A percentile compares a stretch with the other conserved stretches of the same genome.
Conservation (phyloP, 2,329 filamentous ascomycete species). For the Sphaceloma murrayae region DNA sequence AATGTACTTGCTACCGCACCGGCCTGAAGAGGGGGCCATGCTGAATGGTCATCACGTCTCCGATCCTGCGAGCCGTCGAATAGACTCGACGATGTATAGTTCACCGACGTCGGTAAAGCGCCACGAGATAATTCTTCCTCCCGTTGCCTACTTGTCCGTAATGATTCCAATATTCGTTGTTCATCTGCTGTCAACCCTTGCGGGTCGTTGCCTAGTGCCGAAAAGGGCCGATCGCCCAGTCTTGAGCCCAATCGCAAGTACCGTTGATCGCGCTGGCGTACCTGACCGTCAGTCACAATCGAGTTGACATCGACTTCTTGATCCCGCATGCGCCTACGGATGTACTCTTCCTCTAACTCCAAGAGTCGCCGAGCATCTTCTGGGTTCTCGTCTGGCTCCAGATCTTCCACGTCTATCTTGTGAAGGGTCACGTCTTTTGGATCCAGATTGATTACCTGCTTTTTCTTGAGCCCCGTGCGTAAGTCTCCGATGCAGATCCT, state of each 20-base stretch:
- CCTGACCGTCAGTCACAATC: conserved; percentile 23
- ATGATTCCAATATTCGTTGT: conserved; percentile 37
- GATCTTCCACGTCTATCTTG: conserved; percentile 43
- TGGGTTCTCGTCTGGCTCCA: conserved; percentile 31
- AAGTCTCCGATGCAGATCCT: conserved; percentile 65
- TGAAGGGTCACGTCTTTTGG: conserved; percentile 47
- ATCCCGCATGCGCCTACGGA: background rate
- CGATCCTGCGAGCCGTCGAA: conserved; percentile 20
- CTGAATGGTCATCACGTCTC: background rate
- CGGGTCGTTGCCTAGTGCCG: conserved; percentile 35
- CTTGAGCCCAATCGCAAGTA: conserved; percentile 16
- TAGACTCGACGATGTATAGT: conserved; percentile 32
- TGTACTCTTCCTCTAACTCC: conserved; percentile 14
- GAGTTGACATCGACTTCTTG: conserved; percentile 5
- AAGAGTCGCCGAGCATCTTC: conserved; percentile 15
- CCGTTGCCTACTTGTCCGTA: conserved; percentile 36
- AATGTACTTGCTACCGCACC: background rate
- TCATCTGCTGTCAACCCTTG: conserved; percentile 38
- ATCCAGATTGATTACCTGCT: conserved; percentile 60
- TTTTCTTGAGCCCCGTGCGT: conserved; percentile 54
- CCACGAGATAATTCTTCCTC: conserved; percentile 34
- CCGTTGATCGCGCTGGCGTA: conserved; percentile 28
- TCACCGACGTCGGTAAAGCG: conserved; percentile 33
- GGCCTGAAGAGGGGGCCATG: no score
- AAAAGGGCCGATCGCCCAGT: conserved; percentile 27